A percentile compares a stretch with the other conserved stretches of the same genome.
Conservation (phyloP, 495 filamentous ascomycete genomes). For the Corynascus novoguineensis region DNA sequence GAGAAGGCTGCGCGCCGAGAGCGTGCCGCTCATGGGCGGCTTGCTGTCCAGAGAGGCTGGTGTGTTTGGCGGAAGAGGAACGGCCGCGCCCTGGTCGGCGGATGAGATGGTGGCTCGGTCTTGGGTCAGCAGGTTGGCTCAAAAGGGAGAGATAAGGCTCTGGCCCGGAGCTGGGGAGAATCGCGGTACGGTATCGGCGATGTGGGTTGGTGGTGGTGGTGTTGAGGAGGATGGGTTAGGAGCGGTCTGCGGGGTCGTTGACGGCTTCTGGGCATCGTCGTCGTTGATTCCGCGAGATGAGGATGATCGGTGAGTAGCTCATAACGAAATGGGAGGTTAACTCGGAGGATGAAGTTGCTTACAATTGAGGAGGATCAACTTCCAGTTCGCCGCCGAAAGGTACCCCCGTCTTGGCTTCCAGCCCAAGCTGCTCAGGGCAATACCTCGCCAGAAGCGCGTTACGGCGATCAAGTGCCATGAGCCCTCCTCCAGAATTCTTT, state of each 20-base stretch:
- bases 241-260: background rate
- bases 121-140: slow-evolving; percentile 21
- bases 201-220: slow-evolving; percentile 27
- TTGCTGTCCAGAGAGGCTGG: slow-evolving; percentile 17
- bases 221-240: slow-evolving; percentile 17
- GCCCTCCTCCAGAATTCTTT: slow-evolving; percentile 23
- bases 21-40: slow-evolving; percentile 10
- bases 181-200: slow-evolving; percentile 1
- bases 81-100: too few species aligned
- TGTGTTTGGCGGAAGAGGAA: too few species aligned
- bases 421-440: slow-evolving; percentile 2
- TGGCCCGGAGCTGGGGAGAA: background rate
- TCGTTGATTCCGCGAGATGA: slow-evolving; percentile 26
- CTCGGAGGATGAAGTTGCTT: background rate
- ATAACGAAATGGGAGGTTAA: too few species aligned
- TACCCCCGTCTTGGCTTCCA: slow-evolving; percentile 2
- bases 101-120: background rate
- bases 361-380: slow-evolving; percentile 15
- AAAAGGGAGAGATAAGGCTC: slow-evolving; percentile 16
- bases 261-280: background rate
- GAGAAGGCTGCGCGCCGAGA: slow-evolving; percentile 7
- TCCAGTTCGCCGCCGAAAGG: slow-evolving; percentile 1
- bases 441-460: background rate
- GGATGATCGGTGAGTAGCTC: slow-evolving; percentile 24
- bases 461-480: slow-evolving; percentile 30